phyloP scores from a whole-genome alignment of 2,329 filamentous ascomycete species.

The Calonectria crousiana region DNA sequence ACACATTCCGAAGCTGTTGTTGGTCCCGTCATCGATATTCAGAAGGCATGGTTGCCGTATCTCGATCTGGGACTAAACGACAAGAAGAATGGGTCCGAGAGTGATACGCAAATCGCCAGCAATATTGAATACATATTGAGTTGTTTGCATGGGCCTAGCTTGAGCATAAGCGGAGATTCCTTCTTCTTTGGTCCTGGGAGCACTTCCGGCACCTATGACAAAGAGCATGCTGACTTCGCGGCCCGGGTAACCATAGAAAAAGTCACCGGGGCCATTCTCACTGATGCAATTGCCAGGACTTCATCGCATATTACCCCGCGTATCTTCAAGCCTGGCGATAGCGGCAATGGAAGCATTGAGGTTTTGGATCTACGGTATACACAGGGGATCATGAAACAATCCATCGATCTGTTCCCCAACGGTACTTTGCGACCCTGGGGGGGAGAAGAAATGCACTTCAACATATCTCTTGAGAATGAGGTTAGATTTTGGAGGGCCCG shows the following conservation, averaged over 20 bases:
- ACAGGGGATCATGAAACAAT: neutral
- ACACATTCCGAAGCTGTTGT: neutral
- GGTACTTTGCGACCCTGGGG: too few species aligned
- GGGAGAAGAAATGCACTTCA: too few species aligned
- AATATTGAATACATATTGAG: neutral
- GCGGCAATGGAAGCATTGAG: neutral
- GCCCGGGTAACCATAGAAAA: slow-evolving; percentile 4
- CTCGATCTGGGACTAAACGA: neutral
- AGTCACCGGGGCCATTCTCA: slow-evolving; percentile 2
- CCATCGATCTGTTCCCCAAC: neutral
- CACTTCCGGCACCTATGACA: neutral
- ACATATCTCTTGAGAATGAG: too few species aligned
- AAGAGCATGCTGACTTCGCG: neutral
- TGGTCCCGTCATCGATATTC: neutral
- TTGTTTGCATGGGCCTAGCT: neutral
- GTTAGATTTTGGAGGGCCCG: too few species aligned
- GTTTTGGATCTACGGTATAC: neutral
- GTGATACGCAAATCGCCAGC: neutral
- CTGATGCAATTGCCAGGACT: slow-evolving; percentile 9
- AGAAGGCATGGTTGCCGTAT: neutral
- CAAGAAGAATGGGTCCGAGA: neutral
- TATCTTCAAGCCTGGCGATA: neutral
- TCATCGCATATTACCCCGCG: neutral
- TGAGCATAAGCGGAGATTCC: neutral
- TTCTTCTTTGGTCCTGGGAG: slow-evolving; percentile 2